Conservation (phyloP, 495 filamentous ascomycete genomes). For the Cladorrhinum samala region DNA sequence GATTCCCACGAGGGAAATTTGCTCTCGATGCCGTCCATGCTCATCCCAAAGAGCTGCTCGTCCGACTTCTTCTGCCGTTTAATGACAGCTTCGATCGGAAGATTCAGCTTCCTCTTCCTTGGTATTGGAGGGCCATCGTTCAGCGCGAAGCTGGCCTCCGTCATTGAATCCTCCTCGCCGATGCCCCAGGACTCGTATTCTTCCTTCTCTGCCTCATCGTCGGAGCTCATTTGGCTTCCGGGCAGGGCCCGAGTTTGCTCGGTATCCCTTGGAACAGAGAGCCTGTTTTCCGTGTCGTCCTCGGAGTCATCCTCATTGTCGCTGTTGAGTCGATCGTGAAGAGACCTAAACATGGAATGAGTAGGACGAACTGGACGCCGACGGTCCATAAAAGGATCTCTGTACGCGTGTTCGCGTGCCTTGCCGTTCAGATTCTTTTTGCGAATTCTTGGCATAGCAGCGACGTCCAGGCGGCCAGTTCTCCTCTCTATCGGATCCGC, state of each 20-base stretch:
- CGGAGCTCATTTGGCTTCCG: slow-evolving; percentile 68
- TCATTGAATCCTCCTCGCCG: slow-evolving; percentile 52
- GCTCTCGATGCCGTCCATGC: slow-evolving; percentile 46
- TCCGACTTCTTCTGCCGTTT: slow-evolving; percentile 72
- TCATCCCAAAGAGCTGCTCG: slow-evolving; percentile 65
- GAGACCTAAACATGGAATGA: slow-evolving; percentile 40
- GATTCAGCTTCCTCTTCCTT: slow-evolving; percentile 65
- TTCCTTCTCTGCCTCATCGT: slow-evolving; percentile 60
- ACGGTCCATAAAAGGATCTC: slow-evolving; percentile 65
- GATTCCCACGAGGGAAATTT: slow-evolving; percentile 36
- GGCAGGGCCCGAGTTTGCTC: slow-evolving; percentile 80
- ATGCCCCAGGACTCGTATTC: slow-evolving; percentile 42
- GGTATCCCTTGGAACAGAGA: slow-evolving; percentile 60
- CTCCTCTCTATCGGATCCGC: slow-evolving; percentile 47
- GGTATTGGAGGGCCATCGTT: slow-evolving; percentile 37
- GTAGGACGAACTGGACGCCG: slow-evolving; percentile 46
- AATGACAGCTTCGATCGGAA: slow-evolving; percentile 53
- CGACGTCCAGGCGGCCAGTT: slow-evolving; percentile 51
- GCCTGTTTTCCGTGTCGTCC: slow-evolving; percentile 38
- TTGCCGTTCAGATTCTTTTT: slow-evolving; percentile 56
- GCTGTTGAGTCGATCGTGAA: slow-evolving; percentile 47
- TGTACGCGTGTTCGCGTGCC: slow-evolving; percentile 60
- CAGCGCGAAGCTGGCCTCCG: slow-evolving; percentile 45
- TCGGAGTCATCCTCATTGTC: slow-evolving; percentile 57
- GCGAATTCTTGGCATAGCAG: slow-evolving; percentile 64